Evolutionary conservation across 805 yeast species (phyloP), one percentile per base, ranked within the genome.

Genomic region (Sporopachydermia lactativora): DNA sequence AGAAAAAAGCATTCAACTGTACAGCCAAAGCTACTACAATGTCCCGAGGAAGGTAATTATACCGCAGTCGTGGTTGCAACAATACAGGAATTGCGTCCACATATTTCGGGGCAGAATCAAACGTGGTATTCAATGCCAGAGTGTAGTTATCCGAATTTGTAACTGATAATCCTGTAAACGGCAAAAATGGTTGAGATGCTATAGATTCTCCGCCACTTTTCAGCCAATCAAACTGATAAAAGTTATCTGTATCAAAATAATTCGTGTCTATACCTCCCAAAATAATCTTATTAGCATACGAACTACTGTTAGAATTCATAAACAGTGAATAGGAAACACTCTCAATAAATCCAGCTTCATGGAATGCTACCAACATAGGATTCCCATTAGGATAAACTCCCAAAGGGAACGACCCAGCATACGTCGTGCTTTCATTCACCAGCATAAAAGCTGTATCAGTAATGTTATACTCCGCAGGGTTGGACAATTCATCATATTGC

Each of bases 1-100:
- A 65, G 52, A 72, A 81, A 46, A 65, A 70, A 0, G 89, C 89
- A 50, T 77, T 76, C 34, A 77, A 59, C 55, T 81, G 88, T 17
- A 80, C 64, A 0, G 88, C 84, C 19, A 81, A 56, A 47, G 71
- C 72, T 39, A 81, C 64, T 35, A 81, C 60, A 3, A 72, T 52
- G 37, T 69, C 66, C 35, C 68, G 57, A 0, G 89, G 89, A 28
- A 81, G 53, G 51, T 61, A 69, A 18, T 64, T 65, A 52, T 57
- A 70, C 6, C 55, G 45, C 35, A 67, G 60, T 42, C 83, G 62
- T 1, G 82, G 60, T 51, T 80, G 85, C 15, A 81, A 51, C 3
- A 79, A 41, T 0, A 75, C 77, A 0, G 86, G 80, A 17, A 63
- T 57, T 16, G 68, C 57, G 40, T 8, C 8, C 31, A 24, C 8